These are phyloP conservation scores for Teunomyces kruisii DNA, from an alignment of 805 yeast genomes.

Conservation along the genomic window DNA sequence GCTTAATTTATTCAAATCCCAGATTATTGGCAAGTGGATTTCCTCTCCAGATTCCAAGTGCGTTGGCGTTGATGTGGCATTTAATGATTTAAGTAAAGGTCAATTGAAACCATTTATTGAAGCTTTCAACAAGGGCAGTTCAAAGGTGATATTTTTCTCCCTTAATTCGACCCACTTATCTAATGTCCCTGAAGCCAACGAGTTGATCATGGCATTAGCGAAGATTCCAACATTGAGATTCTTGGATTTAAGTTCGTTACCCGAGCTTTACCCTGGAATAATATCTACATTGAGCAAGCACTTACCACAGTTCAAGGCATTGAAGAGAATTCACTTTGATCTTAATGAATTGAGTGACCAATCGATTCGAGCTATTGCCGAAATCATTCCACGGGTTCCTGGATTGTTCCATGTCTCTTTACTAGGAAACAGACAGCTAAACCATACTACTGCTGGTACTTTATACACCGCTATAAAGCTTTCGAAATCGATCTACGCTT, in stretches of 20 bases:
- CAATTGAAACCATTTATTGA: constrained; percentile 47
- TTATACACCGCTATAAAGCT: constrained; percentile 50
- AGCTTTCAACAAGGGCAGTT: constrained; percentile 31
- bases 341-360: constrained; percentile 48
- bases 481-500: constrained; percentile 46
- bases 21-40: constrained; percentile 49
- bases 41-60: constrained; percentile 44
- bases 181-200: constrained; percentile 38
- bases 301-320: constrained; percentile 45
- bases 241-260: constrained; percentile 53
- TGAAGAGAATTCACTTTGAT: constrained; percentile 56
- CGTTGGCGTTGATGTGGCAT: constrained; percentile 56
- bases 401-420: constrained; percentile 53
- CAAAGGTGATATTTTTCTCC: constrained; percentile 50
- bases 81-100: constrained; percentile 49
- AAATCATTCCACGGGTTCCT: constrained; percentile 47
- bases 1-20: constrained; percentile 41
- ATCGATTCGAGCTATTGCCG: constrained; percentile 49
- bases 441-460: constrained; percentile 45
- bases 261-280: constrained; percentile 51
- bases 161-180: constrained; percentile 50
- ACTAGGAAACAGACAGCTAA: constrained; percentile 49
- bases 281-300: constrained; percentile 43
- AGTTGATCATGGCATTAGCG: constrained; percentile 37
- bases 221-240: constrained; percentile 44